A percentile compares a stretch with the other conserved stretches of the same genome.
These are phyloP conservation scores for Suillus clintonianus DNA, from an alignment of 768 basidiomycete species.

Conservation along the genomic window DNA sequence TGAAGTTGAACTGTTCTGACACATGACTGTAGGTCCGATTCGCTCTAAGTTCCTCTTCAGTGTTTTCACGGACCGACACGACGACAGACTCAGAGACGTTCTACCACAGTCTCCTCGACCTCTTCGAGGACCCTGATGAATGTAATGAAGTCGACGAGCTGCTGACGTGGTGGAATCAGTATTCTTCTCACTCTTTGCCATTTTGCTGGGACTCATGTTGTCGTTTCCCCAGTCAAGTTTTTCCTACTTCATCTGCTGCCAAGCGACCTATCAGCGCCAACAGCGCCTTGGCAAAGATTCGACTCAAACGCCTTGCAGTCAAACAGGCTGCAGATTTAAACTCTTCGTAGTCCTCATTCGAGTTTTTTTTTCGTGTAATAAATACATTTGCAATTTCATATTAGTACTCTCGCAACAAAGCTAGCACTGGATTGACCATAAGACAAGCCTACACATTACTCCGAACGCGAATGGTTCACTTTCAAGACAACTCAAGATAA, in stretches of 20 bases:
- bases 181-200: not conserved
- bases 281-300: not conserved
- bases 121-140: slow-evolving; percentile 22
- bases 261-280: not conserved
- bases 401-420: too few species aligned
- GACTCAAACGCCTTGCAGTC: not conserved
- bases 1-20: not conserved
- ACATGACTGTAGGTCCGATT: slow-evolving; percentile 13
- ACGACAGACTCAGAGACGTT: slow-evolving; percentile 26
- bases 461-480: too few species aligned
- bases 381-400: too few species aligned
- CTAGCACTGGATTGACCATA: too few species aligned
- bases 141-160: slow-evolving; percentile 14
- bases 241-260: slow-evolving; percentile 1
- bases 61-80: slow-evolving; percentile 19
- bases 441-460: too few species aligned
- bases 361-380: too few species aligned
- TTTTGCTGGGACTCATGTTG: not conserved
- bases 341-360: too few species aligned
- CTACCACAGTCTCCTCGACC: slow-evolving; percentile 19
- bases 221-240: slow-evolving; percentile 5
- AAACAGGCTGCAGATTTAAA: not conserved
- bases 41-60: slow-evolving; percentile 12
- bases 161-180: slow-evolving; percentile 21
- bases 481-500: too few species aligned